These are phyloP conservation scores for Tritrichomonas foetus DNA, from an alignment of 208 protist species.

Conservation along the genomic window DNA sequence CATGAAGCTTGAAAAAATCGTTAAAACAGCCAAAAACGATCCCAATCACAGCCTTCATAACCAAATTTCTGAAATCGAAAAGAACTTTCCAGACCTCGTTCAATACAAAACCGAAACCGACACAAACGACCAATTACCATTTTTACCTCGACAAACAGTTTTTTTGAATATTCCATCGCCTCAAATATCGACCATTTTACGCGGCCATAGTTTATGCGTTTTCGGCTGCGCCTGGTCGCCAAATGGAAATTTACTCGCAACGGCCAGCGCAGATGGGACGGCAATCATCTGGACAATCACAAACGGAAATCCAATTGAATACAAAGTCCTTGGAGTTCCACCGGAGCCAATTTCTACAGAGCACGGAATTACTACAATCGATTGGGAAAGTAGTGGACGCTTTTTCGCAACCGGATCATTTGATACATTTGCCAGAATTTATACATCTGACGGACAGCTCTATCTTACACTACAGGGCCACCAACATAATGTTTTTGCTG, in stretches of 20 bases:
- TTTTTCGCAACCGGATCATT: not conserved
- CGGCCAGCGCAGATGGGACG: not conserved
- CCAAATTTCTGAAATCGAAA: not conserved
- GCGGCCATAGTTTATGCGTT: not conserved
- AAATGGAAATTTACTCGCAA: not conserved
- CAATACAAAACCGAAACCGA: not conserved
- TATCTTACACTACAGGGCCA: not conserved
- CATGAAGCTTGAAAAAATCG: not conserved
- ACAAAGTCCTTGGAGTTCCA: not conserved
- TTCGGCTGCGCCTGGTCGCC: not conserved
- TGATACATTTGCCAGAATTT: not conserved
- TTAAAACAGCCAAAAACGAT: not conserved
- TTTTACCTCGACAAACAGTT: too few species aligned
- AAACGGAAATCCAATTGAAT: not conserved
- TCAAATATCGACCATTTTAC: not conserved
- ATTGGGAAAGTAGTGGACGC: not conserved
- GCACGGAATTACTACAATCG: not conserved
- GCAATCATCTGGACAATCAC: not conserved
- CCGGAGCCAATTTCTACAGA: too few species aligned
- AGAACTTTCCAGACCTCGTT: not conserved
- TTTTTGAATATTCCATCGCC: too few species aligned
- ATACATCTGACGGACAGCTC: not conserved
- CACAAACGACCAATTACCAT: too few species aligned
- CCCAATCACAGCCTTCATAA: not conserved
- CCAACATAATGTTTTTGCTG: not conserved